Conservation (phyloP, 2,329 filamentous ascomycete genomes). For the Aspergillus sp. region DNA sequence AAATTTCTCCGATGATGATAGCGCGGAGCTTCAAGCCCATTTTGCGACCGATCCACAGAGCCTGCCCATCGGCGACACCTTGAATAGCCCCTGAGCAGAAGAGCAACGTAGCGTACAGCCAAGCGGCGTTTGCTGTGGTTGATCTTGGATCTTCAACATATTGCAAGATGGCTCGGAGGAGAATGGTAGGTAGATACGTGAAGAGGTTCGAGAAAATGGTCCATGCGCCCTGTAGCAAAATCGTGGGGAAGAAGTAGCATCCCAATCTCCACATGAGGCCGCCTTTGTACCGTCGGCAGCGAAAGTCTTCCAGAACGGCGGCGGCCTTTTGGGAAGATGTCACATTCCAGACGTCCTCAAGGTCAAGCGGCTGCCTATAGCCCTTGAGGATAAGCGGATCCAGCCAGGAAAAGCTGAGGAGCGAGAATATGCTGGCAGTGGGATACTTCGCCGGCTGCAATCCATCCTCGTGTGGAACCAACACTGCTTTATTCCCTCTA, state of each 20-base stretch:
- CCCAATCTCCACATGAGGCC: conserved; percentile 76
- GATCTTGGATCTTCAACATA: conserved; percentile 81
- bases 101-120: conserved; percentile 91
- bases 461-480: conserved; percentile 84
- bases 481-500: conserved; percentile 85
- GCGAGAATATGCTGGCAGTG: conserved; percentile 80
- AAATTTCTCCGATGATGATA: conserved; percentile 96
- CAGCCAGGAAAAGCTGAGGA: conserved; percentile 86
- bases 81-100: conserved; percentile 79
- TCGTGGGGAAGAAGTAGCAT: conserved; percentile 74
- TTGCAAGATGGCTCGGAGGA: conserved; percentile 86
- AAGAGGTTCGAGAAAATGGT: conserved; percentile 77
- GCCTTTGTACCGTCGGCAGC: conserved; percentile 78
- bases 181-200: conserved; percentile 85
- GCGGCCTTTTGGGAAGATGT: conserved; percentile 84
- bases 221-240: conserved; percentile 76
- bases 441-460: conserved; percentile 85
- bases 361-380: conserved; percentile 78
- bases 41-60: conserved; percentile 89
- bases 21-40: conserved; percentile 90
- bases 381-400: conserved; percentile 86
- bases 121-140: conserved; percentile 81
- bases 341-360: conserved; percentile 89
- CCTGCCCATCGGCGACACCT: conserved; percentile 79
- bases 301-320: conserved; percentile 74